phyloP scores from a whole-genome alignment of 2,329 filamentous ascomycete genomes.

The Lachnellula cervina region DNA sequence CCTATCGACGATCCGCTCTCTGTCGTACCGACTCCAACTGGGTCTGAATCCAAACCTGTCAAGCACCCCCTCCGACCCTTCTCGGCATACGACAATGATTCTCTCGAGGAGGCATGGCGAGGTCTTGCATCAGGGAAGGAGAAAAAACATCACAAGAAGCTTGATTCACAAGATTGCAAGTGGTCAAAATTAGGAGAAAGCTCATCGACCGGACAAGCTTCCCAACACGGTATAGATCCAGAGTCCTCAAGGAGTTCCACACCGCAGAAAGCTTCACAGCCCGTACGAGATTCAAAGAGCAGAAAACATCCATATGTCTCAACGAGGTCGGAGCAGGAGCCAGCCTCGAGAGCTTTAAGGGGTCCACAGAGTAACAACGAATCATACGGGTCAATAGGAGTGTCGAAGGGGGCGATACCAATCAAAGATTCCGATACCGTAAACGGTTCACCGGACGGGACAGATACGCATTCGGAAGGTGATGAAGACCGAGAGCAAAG shows the following conservation, averaged over 20 bases:
- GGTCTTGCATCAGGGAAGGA: constrained; percentile 48
- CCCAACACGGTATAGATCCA: background rate
- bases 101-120: constrained; percentile 74
- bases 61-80: constrained; percentile 71
- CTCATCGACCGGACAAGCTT: background rate
- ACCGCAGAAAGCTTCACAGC: background rate
- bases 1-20: constrained; percentile 88
- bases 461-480: no score
- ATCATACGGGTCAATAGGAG: background rate
- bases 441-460: no score
- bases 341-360: background rate
- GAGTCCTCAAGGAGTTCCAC: background rate
- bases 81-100: constrained; percentile 70
- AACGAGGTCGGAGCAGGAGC: background rate
- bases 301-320: background rate
- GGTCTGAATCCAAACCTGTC: constrained; percentile 46
- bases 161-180: constrained; percentile 13
- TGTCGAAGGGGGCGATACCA: no score
- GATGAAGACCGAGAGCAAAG: background rate
- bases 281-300: background rate
- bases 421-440: no score
- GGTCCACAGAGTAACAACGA: background rate
- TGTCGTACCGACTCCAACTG: constrained; percentile 47
- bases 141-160: constrained; percentile 42
- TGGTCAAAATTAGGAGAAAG: background rate